Percentiles rank a stretch among this genome's conserved stretches.
Evolutionary conservation across 2,329 filamentous ascomycete species (phyloP).

Genomic region (Aspergillus niger): DNA sequence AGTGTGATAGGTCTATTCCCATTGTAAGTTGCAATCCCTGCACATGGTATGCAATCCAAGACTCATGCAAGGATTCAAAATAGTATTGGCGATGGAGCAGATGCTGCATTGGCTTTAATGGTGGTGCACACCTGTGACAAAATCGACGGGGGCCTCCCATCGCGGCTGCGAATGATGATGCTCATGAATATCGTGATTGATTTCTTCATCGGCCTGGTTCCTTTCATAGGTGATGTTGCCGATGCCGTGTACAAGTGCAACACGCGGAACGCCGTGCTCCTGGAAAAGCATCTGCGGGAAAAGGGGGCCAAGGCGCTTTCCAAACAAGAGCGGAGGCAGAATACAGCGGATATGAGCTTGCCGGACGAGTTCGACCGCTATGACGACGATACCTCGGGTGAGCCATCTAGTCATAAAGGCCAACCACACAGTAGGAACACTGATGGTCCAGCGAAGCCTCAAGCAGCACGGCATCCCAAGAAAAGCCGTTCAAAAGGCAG

Average conservation of each 20-base stretch:
- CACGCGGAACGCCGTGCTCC: constrained; percentile 48
- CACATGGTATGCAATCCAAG: background rate
- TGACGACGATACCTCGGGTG: constrained; percentile 29
- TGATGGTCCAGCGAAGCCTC: constrained; percentile 24
- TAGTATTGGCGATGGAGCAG: constrained; percentile 73
- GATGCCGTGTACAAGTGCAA: constrained; percentile 53
- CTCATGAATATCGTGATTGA: constrained; percentile 69
- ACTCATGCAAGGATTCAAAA: background rate
- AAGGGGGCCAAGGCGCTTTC: constrained; percentile 40
- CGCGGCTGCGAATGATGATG: constrained; percentile 68
- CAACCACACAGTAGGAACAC: constrained; percentile 25
- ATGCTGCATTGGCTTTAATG: constrained; percentile 72
- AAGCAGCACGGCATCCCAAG: constrained; percentile 27
- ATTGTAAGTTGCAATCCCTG: constrained; percentile 60
- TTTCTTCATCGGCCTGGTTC: constrained; percentile 53
- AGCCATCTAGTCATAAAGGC: constrained; percentile 17
- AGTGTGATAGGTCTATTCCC: constrained; percentile 83
- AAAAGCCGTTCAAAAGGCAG: constrained; percentile 27
- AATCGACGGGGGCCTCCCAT: constrained; percentile 71
- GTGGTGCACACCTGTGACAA: constrained; percentile 72
- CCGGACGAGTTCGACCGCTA: constrained; percentile 43
- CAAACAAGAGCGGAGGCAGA: constrained; percentile 27
- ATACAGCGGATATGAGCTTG: constrained; percentile 38
- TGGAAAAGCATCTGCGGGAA: constrained; percentile 48
- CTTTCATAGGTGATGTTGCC: constrained; percentile 52